Base-by-base conservation (phyloP, 148 eudicot genomes). In the Vaccinium macrocarpon region DNA sequence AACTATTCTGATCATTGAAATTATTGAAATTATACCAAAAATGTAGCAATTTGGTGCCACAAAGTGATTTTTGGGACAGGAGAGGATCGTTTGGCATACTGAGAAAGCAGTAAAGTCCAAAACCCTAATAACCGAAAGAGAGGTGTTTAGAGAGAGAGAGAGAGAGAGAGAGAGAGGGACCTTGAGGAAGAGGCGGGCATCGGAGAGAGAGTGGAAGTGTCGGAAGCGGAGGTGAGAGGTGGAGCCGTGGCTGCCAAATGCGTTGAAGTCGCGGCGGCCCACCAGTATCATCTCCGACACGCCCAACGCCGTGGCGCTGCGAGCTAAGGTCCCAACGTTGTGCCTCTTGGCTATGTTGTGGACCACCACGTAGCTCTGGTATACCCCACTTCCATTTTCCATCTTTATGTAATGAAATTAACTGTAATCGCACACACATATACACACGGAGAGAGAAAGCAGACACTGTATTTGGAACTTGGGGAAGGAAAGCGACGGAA, bases 301-400 rank as follows among this genome's bases (percentile, higher is more conserved):
- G 27, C 99, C 99, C 87, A 97, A 95, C 2, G 99, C 99, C 35
- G 96, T 93, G 83, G 97, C 97, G 88, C 98, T 95, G 14, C 98
- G 95, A 15, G 98, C 97, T 61, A 97, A 78, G 4, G 99, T 97
- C 11, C 99, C 99, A 46, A 97, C 96, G 88, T 97, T 97, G 91
- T 97, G 99, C 72, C 98, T 89, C 89, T 97, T 97, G 13, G 99
- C 99, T 87, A 97, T 95, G 94, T 97, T 97, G 90, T 97, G 98
- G 9, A 97, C 95, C 81, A 97, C 84, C 66, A 97, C 99, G 84
- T 89, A 97, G 93, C 99, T 88, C 88, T 90, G 90, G 19, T 75
- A 70, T 55, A 23, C 71, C 32, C 81, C 81, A 6, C 61, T 48
- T 64, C 14, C 12, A 55, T 73, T 38, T 38, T 23, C 79, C 84